Evolutionary conservation across 2,329 filamentous ascomycete species (phyloP), one percentile per base, ranked within the genome.

Genomic region (Colletotrichum noveboracense): DNA sequence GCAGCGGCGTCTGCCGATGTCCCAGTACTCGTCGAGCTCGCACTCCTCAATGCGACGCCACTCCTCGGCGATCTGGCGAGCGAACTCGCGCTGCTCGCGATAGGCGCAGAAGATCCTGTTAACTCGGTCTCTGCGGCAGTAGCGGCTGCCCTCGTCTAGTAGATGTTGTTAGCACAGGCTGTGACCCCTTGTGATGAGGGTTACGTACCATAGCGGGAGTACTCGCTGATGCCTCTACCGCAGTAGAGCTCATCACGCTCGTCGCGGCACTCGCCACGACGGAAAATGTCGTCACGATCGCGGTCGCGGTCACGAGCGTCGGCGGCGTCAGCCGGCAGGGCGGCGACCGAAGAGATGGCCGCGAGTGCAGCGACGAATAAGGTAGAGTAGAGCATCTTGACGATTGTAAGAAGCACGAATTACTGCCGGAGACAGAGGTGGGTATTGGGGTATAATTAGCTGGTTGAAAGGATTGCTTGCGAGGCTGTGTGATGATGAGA

Each of bases 61-160:
- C 52, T 75, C 74, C 38, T 52, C 56, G 18, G 65, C 58, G 7
- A 75, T 18, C 64, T 73, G 70, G 10, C 30, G 18, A 14, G 58
- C 64, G 13, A 75, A 61, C 36, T 67, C 58, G 16, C 66, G 74
- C 70, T 75, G 74, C 48, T 75, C 52, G 32, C 74, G 74, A 18
- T 64, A 68, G 48, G 74, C 74, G 18, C 74, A 75, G 74, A 75
- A 75, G 24, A 75, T n/a, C 10, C 56, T 73, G 70, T 75, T 75
- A 9, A 36, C 24, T 7, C 55, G 30, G 21, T 75, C 70, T 21
- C 66, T 69, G 18, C 55, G 30, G 48, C 66, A 75, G 58, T 60
- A 75, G 21, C 48, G 66, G 65, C 24, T 75, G 56, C 65, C 52
- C n/a, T 28, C 43, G n/a, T 75, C 74, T 75, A 26, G 16, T 9